phyloP scores from a whole-genome alignment of 169 alveolate genomes.

The Perkinsus chesapeaki region DNA sequence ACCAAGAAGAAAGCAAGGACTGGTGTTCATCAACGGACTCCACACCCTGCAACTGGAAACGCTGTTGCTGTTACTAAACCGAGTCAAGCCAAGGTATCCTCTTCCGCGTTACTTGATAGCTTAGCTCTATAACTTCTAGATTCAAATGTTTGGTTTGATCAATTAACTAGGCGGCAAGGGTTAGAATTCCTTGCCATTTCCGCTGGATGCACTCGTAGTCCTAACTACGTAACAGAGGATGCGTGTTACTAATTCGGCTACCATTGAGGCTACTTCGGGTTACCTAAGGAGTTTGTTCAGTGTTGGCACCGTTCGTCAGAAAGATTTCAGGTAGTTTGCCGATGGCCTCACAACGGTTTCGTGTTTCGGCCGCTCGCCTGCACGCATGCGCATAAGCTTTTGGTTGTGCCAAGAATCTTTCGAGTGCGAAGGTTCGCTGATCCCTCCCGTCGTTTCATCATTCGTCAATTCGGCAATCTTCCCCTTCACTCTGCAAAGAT shows the following conservation, averaged over 20 bases:
- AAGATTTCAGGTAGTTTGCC: neutral
- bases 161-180: no score
- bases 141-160: neutral
- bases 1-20: neutral
- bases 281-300: neutral
- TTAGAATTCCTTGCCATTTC: no score
- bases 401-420: neutral
- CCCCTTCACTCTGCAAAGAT: neutral
- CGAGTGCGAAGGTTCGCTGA: neutral
- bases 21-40: neutral
- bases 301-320: neutral
- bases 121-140: neutral
- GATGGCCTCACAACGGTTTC: neutral
- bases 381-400: neutral
- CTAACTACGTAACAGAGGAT: no score
- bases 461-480: neutral
- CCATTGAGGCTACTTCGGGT: no score
- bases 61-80: neutral
- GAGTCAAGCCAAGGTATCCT: neutral
- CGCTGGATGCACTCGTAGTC: no score
- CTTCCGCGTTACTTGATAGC: neutral
- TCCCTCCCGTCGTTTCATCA: neutral
- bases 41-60: neutral
- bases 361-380: neutral
- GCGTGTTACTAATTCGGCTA: no score